These are phyloP conservation scores for Biscutella auriculata DNA, from an alignment of 441 rosid species.

Conservation along the genomic window DNA sequence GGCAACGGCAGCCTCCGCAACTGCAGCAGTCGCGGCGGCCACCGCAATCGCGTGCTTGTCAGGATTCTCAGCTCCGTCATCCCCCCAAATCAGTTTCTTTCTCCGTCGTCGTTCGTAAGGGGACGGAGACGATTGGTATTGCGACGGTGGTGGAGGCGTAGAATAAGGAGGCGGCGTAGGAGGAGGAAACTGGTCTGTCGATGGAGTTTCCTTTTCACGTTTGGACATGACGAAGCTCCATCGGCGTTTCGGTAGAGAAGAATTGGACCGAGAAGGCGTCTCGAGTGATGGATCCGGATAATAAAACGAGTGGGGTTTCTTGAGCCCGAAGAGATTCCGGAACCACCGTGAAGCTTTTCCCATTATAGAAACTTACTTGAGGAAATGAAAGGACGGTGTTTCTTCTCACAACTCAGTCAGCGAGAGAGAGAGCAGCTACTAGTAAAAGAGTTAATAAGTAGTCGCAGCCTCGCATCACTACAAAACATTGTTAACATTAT, in stretches of 20 bases:
- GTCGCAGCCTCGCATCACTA: slow-evolving; percentile 14
- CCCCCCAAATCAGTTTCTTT: background rate
- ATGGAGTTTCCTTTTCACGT: slow-evolving; percentile 33
- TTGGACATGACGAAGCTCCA: slow-evolving; percentile 80
- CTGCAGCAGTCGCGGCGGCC: slow-evolving; percentile 72
- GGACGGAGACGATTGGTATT: slow-evolving; percentile 13
- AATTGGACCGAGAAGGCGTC: background rate
- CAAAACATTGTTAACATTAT: background rate
- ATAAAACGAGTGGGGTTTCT: slow-evolving; percentile 36
- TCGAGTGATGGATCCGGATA: background rate
- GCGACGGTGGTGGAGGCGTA: slow-evolving; percentile 13
- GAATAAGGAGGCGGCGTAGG: background rate
- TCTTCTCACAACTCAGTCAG: background rate
- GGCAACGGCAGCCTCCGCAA: slow-evolving; percentile 61
- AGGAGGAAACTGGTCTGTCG: background rate
- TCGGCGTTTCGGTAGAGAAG: slow-evolving; percentile 38
- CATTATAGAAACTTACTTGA: slow-evolving; percentile 23
- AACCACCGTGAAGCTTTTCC: slow-evolving; percentile 81
- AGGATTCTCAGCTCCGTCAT: slow-evolving; percentile 22
- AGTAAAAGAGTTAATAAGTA: slow-evolving; percentile 2
- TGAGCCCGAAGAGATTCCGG: slow-evolving; percentile 51
- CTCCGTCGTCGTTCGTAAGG: background rate
- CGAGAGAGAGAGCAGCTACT: background rate
- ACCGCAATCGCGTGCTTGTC: slow-evolving; percentile 56
- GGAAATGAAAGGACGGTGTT: background rate